Percentiles rank a stretch among this genome's conserved stretches.
phyloP scores from a whole-genome alignment of 352 stramenopile species.

The Phytophthora sp. region DNA sequence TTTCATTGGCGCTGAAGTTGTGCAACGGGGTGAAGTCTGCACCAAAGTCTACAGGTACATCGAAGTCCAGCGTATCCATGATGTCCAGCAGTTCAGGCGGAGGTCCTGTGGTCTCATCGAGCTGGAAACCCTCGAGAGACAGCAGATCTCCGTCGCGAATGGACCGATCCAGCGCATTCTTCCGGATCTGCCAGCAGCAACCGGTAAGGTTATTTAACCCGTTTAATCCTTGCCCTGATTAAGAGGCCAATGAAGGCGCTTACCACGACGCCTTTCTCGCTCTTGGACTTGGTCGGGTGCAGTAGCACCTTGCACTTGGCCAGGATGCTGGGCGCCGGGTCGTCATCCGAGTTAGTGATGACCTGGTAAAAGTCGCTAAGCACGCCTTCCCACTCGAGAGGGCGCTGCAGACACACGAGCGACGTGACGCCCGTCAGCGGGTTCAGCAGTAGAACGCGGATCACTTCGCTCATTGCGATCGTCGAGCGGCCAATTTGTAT shows the following conservation, averaged over 20 bases:
- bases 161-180: conserved; percentile 72
- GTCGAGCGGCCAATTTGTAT: conserved; percentile 21
- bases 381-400: conserved; percentile 78
- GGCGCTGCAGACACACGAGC: conserved; percentile 82
- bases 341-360: conserved; percentile 84
- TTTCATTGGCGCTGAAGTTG: conserved; percentile 17
- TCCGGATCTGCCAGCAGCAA: conserved; percentile 54
- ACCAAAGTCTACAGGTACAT: conserved; percentile 50
- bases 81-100: conserved; percentile 74
- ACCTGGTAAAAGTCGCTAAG: conserved; percentile 85
- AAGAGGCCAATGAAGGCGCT: neutral
- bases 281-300: conserved; percentile 84
- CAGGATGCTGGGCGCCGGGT: conserved; percentile 57
- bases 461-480: conserved; percentile 69
- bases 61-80: conserved; percentile 72
- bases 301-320: conserved; percentile 79
- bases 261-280: conserved; percentile 79
- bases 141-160: conserved; percentile 86
- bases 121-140: conserved; percentile 67
- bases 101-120: conserved; percentile 48
- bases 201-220: neutral
- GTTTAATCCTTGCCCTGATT: neutral
- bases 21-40: conserved; percentile 30
- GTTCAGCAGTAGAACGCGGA: conserved; percentile 83
- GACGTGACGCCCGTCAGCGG: conserved; percentile 67